Conservation (phyloP, 2,329 filamentous ascomycete genomes). For the Sarocladiaceae sp. region DNA sequence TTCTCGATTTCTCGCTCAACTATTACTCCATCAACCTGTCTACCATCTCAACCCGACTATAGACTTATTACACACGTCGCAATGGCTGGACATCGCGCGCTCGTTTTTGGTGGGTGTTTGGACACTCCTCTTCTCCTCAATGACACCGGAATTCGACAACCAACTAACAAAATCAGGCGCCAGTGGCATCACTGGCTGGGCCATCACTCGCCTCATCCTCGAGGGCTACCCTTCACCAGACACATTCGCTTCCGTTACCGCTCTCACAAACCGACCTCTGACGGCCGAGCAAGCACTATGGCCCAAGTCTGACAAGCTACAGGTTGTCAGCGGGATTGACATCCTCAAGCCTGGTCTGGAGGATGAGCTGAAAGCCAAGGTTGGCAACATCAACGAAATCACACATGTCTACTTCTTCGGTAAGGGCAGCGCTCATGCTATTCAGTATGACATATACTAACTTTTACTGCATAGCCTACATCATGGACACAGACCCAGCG, state of each 20-base stretch:
- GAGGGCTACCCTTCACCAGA: slow-evolving; percentile 37
- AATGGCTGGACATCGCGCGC: slow-evolving; percentile 17
- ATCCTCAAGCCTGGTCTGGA: slow-evolving; percentile 26
- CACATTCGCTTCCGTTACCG: slow-evolving; percentile 36
- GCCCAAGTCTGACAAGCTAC: slow-evolving; percentile 23
- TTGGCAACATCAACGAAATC: slow-evolving; percentile 28
- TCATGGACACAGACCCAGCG: slow-evolving; percentile 25
- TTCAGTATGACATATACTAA: neutral
- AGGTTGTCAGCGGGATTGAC: slow-evolving; percentile 28
- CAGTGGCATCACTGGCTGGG: slow-evolving; percentile 43
- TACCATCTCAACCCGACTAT: neutral
- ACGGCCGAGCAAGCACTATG: slow-evolving; percentile 20
- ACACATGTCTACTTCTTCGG: slow-evolving; percentile 38
- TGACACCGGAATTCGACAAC: neutral
- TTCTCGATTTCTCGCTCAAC: too few species aligned
- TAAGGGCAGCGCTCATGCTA: slow-evolving; percentile 13
- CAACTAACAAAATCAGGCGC: slow-evolving; percentile 28
- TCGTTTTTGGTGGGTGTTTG: slow-evolving; percentile 16
- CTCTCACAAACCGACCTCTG: slow-evolving; percentile 39
- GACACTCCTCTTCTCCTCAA: neutral
- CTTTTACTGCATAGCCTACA: slow-evolving; percentile 22
- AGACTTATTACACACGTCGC: neutral
- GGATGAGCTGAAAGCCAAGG: slow-evolving; percentile 24
- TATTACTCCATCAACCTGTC: too few species aligned
- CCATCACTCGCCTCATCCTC: slow-evolving; percentile 40